Evolutionary conservation across 257 asterid genomes (phyloP).

Genomic region (Ilex asprella): DNA sequence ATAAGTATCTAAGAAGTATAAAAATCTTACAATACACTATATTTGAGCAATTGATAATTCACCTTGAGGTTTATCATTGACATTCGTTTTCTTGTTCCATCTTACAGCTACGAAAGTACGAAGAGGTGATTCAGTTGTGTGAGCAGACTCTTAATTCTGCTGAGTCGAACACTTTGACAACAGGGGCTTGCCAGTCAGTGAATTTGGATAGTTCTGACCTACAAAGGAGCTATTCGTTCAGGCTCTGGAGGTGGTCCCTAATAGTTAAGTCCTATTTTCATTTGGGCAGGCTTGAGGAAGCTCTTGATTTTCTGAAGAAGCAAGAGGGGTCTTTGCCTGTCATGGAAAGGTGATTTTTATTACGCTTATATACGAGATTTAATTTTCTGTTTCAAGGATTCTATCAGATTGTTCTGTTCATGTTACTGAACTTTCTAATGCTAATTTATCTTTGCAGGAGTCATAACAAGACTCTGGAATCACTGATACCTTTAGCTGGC

Average conservation of each 20-base stretch:
- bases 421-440: constrained; percentile 15
- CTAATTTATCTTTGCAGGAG: constrained; percentile 33
- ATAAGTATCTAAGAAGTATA: no score
- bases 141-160: constrained; percentile 52
- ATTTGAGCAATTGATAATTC: no score
- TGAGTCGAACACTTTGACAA: constrained; percentile 30
- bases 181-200: constrained; percentile 27
- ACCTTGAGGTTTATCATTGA: constrained; percentile 6
- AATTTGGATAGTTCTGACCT: constrained; percentile 33
- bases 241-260: constrained; percentile 61
- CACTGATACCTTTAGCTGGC: constrained; percentile 57
- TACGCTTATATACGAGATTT: not conserved
- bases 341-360: constrained; percentile 37
- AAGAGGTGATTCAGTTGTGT: constrained; percentile 70
- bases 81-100: constrained; percentile 13
- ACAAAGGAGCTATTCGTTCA: constrained; percentile 46
- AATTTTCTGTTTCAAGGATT: not conserved
- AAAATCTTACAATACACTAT: no score
- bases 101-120: constrained; percentile 73
- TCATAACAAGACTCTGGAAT: constrained; percentile 42
- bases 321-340: constrained; percentile 51
- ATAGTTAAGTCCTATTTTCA: constrained; percentile 64
- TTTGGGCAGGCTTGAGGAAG: constrained; percentile 85
- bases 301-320: constrained; percentile 59
- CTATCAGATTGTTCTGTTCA: constrained; percentile 9